Evolutionary conservation across 1,139 yeast species (phyloP).

Genomic region (Blastobotrys indianensis): DNA sequence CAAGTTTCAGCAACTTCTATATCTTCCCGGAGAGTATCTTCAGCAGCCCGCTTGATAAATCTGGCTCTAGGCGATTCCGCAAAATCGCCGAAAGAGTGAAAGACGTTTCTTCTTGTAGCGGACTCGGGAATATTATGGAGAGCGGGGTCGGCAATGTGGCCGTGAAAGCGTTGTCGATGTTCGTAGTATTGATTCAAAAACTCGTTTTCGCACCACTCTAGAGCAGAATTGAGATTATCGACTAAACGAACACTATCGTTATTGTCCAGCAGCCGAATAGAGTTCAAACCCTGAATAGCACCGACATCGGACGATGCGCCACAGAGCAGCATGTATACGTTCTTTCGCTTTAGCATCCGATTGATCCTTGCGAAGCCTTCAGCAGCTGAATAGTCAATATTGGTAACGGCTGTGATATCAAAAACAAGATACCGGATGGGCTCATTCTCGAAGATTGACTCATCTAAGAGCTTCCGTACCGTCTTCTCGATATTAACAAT

Average conservation of each 20-base stretch:
- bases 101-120: no score
- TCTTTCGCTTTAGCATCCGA: slow-evolving; percentile 64
- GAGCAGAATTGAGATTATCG: slow-evolving; percentile 73
- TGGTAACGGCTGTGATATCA: slow-evolving; percentile 77
- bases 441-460: slow-evolving; percentile 40
- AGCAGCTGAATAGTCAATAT: slow-evolving; percentile 91
- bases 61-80: slow-evolving; percentile 60
- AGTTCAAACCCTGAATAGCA: slow-evolving; percentile 34
- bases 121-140: slow-evolving; percentile 3
- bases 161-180: slow-evolving; percentile 30
- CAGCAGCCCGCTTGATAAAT: slow-evolving; percentile 59
- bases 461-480: slow-evolving; percentile 62
- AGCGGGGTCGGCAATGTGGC: no score
- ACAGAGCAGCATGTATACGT: slow-evolving; percentile 68
- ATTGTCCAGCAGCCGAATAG: slow-evolving; percentile 23
- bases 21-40: slow-evolving; percentile 42
- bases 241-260: slow-evolving; percentile 47
- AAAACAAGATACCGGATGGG: slow-evolving; percentile 75
- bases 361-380: slow-evolving; percentile 90
- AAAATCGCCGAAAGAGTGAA: slow-evolving; percentile 1
- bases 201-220: slow-evolving; percentile 96
- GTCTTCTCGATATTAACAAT: slow-evolving; percentile 83
- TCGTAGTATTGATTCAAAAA: slow-evolving; percentile 64
- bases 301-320: slow-evolving; percentile 65
- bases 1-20: slow-evolving; percentile 26